Base-by-base conservation (phyloP, 257 asterid genomes). In the Oldenlandia corymbosa region DNA sequence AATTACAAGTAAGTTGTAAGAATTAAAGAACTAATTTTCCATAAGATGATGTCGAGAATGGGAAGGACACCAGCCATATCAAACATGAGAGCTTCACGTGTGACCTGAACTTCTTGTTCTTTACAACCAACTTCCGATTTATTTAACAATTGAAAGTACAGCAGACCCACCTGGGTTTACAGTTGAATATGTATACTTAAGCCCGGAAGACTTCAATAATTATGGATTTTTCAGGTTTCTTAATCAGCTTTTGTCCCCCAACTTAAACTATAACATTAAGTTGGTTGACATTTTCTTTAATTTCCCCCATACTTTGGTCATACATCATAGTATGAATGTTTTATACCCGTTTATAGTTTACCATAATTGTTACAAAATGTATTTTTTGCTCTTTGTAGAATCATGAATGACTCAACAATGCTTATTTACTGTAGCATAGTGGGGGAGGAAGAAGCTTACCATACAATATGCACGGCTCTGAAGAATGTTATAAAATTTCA, bases 61-160 rank as follows among this genome's bases (percentile, higher is more conserved):
- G 37, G 26, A 60, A 34, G 75, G 42, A 68, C 76, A 72, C 11
- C 23, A 59, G 37, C 64, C 36, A 39, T 67, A 67, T 46, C 51
- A 68, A 52, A 64, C 91, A 82, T 72, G 85, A 69, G 80, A 75
- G 50, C 60, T 80, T 86, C 95, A 85, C 95, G 90, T 87, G 95
- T 43, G 80, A 47, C 80, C 76, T 58, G 64, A 71, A 69, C 73
- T 72, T 80, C 70, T 70, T 80, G 82, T 73, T 74, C 65, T 43
- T 18, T 34, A 34, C 4, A 34, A 75, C 66, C 52, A 41, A 60
- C 48, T 36, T 26, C 65, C 60, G 57, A 34, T 37, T 52, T 47
- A 48, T 65, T 41, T 4, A 67, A 43, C 20, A 28, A 30, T 16
- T 4, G 47, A 49, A 60, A 58, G 76, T 81, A 70, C 73, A 65